Percentiles rank a stretch among this genome's conserved stretches.
Conservation (phyloP, 352 stramenopile genomes). For the Phytophthora nicotianae region DNA sequence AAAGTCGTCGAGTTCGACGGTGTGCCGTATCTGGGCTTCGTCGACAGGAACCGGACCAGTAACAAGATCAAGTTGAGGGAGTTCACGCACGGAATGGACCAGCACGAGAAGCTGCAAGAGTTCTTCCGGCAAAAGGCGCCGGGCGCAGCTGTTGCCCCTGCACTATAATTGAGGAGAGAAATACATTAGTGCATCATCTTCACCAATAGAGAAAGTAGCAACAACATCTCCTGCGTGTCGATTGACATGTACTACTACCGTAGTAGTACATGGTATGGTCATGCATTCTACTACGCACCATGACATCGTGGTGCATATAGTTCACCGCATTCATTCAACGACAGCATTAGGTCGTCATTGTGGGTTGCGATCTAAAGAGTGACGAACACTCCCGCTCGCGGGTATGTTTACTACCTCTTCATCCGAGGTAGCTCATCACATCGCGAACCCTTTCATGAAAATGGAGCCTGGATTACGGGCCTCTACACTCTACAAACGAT, state of each 20-base stretch:
- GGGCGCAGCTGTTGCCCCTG: conserved; percentile 7
- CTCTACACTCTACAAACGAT: too few species aligned
- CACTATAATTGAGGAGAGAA: conserved; percentile 11
- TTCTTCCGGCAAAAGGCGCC: conserved; percentile 47
- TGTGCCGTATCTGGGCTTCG: conserved; percentile 68
- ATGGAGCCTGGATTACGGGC: not conserved
- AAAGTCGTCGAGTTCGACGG: conserved; percentile 62
- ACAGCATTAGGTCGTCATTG: not conserved
- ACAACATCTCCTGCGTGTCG: not conserved
- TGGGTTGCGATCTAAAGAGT: not conserved
- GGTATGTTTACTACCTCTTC: too few species aligned
- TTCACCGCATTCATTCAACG: too few species aligned
- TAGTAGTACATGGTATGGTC: too few species aligned
- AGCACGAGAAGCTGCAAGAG: conserved; percentile 41
- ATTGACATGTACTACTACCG: too few species aligned
- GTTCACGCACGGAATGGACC: conserved; percentile 52
- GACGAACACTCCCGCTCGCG: not conserved
- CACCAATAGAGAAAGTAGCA: not conserved
- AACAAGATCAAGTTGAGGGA: conserved; percentile 51
- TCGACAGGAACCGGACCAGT: conserved; percentile 45
- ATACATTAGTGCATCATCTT: not conserved
- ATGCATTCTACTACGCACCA: too few species aligned
- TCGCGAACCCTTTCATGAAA: conserved; percentile 14
- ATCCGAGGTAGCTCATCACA: conserved; percentile 16
- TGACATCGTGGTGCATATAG: too few species aligned